Evolutionary conservation across 352 stramenopile genomes (phyloP).

Genomic region (Phytopythium montanum): DNA sequence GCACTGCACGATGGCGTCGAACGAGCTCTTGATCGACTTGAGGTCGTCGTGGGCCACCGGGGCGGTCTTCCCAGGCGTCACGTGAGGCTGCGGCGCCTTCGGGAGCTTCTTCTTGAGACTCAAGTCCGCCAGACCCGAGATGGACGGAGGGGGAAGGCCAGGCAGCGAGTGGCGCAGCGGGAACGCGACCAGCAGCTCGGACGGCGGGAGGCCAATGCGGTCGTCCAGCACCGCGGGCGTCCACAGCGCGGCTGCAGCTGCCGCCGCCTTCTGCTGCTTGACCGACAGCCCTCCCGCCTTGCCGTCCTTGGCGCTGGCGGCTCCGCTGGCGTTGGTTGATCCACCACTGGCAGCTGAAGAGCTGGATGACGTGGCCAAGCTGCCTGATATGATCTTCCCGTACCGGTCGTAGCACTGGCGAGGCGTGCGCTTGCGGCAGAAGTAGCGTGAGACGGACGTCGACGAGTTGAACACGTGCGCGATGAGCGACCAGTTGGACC

Average conservation of each 20-base stretch:
- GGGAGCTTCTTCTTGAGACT: slow-evolving; percentile 40
- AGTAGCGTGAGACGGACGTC: slow-evolving; percentile 67
- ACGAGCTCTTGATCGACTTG: slow-evolving; percentile 76
- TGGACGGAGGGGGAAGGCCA: slow-evolving; percentile 62
- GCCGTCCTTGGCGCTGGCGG: slow-evolving; percentile 31
- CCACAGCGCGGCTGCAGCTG: slow-evolving; percentile 28
- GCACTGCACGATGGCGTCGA: slow-evolving; percentile 82
- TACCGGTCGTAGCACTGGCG: slow-evolving; percentile 87
- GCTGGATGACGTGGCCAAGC: slow-evolving; percentile 17
- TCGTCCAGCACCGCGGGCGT: slow-evolving; percentile 46
- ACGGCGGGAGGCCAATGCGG: slow-evolving; percentile 51
- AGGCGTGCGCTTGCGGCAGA: slow-evolving; percentile 69
- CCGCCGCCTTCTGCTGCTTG: slow-evolving; percentile 46
- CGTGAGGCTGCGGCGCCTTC: slow-evolving; percentile 20
- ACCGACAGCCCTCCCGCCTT: slow-evolving; percentile 16
- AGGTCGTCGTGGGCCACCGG: slow-evolving; percentile 43
- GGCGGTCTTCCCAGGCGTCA: slow-evolving; percentile 8
- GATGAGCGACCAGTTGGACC: slow-evolving; percentile 86
- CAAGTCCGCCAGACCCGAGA: slow-evolving; percentile 53
- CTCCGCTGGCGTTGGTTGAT: slow-evolving; percentile 5
- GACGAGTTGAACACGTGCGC: slow-evolving; percentile 79
- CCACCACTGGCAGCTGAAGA: slow-evolving; percentile 1
- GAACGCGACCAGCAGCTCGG: slow-evolving; percentile 59
- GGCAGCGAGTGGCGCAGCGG: slow-evolving; percentile 44
- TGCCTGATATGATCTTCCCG: slow-evolving; percentile 75